phyloP scores from a whole-genome alignment of 495 filamentous ascomycete genomes.

The Trichocladium antarcticum region DNA sequence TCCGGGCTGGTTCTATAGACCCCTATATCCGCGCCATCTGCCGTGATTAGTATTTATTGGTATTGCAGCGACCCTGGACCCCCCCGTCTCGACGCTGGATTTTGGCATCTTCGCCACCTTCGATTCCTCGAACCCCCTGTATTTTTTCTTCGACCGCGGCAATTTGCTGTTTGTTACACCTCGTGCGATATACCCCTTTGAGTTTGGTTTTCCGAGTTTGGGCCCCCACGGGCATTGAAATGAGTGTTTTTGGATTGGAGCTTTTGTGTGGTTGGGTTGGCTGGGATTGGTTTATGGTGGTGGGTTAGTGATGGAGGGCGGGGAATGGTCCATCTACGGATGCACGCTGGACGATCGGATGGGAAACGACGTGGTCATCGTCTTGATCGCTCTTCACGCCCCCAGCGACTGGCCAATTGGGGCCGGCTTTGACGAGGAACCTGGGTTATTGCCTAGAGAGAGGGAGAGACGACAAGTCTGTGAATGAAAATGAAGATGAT shows the following conservation, averaged over 20 bases:
- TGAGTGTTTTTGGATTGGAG: neutral
- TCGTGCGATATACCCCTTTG: constrained; percentile 13
- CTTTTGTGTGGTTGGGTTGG: neutral
- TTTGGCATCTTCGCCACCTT: neutral
- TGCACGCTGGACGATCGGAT: neutral
- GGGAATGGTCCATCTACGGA: neutral
- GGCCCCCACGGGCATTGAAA: neutral
- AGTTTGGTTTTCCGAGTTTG: constrained; percentile 2
- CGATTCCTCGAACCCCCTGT: neutral
- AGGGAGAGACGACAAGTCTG: neutral
- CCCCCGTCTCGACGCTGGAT: neutral
- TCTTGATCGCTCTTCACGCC: no score
- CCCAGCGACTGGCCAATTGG: no score
- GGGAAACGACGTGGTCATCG: no score
- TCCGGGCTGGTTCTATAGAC: no score
- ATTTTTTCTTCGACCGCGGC: neutral
- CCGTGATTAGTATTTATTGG: neutral
- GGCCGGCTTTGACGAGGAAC: no score
- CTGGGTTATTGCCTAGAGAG: neutral
- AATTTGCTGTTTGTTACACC: neutral
- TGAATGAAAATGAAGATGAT: constrained; percentile 10
- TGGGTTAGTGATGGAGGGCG: neutral
- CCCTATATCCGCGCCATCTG: no score
- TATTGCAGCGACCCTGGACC: neutral
- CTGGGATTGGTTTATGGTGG: neutral